These are phyloP conservation scores for Lyophyllum shimeji DNA, from an alignment of 768 basidiomycete genomes.

Conservation along the genomic window DNA sequence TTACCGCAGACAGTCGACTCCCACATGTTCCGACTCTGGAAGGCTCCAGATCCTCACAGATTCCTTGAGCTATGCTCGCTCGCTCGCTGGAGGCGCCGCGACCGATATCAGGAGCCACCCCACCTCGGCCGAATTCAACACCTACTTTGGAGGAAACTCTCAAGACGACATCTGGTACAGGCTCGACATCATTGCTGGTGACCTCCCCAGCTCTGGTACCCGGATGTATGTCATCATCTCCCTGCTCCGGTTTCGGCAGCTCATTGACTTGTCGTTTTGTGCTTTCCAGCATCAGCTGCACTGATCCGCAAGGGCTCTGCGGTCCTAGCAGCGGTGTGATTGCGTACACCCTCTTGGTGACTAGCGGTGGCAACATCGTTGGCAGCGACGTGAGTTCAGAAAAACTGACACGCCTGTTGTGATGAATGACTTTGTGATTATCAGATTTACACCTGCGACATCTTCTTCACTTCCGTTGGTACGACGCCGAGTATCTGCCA, in stretches of 20 bases:
- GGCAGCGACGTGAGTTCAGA: conserved; percentile 1
- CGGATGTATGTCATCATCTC: not conserved
- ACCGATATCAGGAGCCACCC: conserved; percentile 9
- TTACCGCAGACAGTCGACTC: conserved; percentile 2
- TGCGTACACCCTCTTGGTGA: conserved; percentile 7
- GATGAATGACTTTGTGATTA: not conserved
- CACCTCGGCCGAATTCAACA: conserved; percentile 2
- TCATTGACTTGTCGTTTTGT: not conserved
- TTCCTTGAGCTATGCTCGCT: conserved; percentile 2
- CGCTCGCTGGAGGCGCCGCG: conserved; percentile 6
- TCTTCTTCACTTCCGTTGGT: conserved; percentile 6
- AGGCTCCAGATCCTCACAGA: conserved; percentile 1
- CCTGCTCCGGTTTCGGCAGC: not conserved
- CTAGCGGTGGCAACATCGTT: not conserved
- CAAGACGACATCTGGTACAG: conserved; percentile 8
- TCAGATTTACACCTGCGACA: conserved; percentile 8
- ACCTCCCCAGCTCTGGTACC: conserved; percentile 6
- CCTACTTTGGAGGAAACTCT: conserved; percentile 7
- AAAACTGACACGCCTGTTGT: not conserved
- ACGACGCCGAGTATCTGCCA: conserved; percentile 7
- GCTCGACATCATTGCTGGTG: conserved; percentile 9
- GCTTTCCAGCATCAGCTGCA: conserved; percentile 8
- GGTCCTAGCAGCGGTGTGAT: conserved; percentile 5
- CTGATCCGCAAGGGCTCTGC: conserved; percentile 3
- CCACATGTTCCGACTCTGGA: not conserved